Evolutionary conservation across 768 basidiomycete species (phyloP).

Genomic region (Phaeolepiota aurea): DNA sequence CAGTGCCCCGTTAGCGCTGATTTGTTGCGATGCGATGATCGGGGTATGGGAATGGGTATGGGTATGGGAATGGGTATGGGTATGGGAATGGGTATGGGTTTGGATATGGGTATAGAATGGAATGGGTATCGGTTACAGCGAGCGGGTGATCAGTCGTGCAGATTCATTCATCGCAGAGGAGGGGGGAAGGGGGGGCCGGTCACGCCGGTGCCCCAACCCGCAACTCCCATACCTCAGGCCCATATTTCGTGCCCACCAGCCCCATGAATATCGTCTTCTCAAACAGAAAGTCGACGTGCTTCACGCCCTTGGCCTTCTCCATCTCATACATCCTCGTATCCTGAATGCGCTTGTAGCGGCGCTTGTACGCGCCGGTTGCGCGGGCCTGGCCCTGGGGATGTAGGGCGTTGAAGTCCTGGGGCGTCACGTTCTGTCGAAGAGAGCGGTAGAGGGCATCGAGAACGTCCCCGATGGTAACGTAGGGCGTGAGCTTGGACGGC

Average conservation of each 20-base stretch:
- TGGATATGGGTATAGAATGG: too few relatives aligned
- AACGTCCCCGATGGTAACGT: conserved; percentile 36
- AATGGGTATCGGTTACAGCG: too few relatives aligned
- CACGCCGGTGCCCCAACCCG: conserved; percentile 8
- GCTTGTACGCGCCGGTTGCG: conserved; percentile 33
- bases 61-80: too few relatives aligned
- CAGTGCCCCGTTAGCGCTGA: too few relatives aligned
- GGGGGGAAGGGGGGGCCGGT: too few relatives aligned
- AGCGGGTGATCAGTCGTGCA: too few relatives aligned
- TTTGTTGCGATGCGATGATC: too few relatives aligned
- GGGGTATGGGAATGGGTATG: too few relatives aligned
- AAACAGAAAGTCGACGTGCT: conserved; percentile 46
- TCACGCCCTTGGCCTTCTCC: conserved; percentile 40
- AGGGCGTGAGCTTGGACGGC: conserved; percentile 10
- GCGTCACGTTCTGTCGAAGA: conserved; percentile 31
- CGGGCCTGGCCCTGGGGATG: conserved; percentile 19
- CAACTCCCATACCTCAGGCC: conserved; percentile 29
- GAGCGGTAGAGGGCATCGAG: conserved; percentile 32
- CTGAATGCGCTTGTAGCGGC: conserved; percentile 25
- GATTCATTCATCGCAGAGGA: too few relatives aligned
- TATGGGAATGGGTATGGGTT: too few relatives aligned
- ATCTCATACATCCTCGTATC: conserved; percentile 19
- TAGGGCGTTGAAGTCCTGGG: conserved; percentile 28
- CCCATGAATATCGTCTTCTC: conserved; percentile 32
- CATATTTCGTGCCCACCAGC: conserved; percentile 20